phyloP scores from a whole-genome alignment of 2,329 filamentous ascomycete genomes.

The Alternaria panax region DNA sequence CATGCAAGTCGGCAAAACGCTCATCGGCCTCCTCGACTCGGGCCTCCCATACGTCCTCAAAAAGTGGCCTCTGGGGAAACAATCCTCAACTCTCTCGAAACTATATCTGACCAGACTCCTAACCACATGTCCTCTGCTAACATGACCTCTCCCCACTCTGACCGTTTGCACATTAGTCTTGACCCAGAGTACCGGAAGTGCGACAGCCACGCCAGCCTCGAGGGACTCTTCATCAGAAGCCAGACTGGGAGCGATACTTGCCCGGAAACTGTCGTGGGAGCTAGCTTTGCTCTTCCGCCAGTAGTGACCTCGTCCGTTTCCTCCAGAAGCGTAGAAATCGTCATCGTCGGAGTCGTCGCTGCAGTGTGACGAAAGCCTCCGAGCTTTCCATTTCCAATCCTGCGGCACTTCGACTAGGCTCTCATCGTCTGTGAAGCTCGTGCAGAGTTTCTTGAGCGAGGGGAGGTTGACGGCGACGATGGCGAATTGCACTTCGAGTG shows the following conservation, averaged over 20 bases:
- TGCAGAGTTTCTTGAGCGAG: constrained; percentile 43
- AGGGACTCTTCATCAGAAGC: constrained; percentile 8
- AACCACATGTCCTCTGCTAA: constrained; percentile 10
- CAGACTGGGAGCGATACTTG: constrained; percentile 4
- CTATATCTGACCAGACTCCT: constrained; percentile 8
- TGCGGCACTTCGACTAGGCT: neutral
- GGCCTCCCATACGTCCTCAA: constrained; percentile 4
- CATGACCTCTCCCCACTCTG: constrained; percentile 7
- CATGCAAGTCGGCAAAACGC: neutral
- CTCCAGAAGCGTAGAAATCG: constrained; percentile 1
- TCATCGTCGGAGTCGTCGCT: constrained; percentile 1
- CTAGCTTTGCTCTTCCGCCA: constrained; percentile 4
- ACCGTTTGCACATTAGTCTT: constrained; percentile 7
- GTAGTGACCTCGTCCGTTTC: neutral
- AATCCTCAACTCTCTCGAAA: constrained; percentile 11
- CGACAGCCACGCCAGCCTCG: constrained; percentile 5
- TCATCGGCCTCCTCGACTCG: constrained; percentile 3
- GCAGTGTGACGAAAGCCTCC: neutral
- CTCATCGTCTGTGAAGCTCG: constrained; percentile 5
- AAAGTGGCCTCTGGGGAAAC: constrained; percentile 10
- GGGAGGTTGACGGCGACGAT: constrained; percentile 47
- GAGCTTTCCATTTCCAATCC: neutral
- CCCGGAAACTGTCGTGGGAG: neutral
- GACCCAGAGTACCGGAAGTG: constrained; percentile 10
- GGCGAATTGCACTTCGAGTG: constrained; percentile 43